Evolutionary conservation across 73 alveolate genomes (phyloP).

Genomic region (Stentor coeruleus): DNA sequence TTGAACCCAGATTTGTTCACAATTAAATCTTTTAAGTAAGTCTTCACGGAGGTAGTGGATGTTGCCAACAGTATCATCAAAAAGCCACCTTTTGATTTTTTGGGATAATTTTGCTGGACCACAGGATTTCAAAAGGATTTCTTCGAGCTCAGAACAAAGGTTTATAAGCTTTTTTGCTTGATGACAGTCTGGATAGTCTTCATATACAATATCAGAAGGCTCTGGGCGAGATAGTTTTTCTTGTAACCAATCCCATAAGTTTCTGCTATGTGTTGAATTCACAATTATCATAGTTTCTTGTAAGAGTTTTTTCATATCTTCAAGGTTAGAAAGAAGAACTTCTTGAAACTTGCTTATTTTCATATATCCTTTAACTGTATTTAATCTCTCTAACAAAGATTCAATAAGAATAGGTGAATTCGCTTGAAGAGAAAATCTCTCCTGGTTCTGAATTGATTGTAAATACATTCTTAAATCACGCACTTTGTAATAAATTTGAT

Average conservation of each 20-base stretch:
- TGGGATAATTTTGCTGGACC: background rate
- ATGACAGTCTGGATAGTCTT: background rate
- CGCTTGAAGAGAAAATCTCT: background rate
- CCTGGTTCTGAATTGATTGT: background rate
- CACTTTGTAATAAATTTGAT: background rate
- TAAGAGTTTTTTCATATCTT: background rate
- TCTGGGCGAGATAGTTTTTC: background rate
- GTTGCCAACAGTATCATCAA: background rate
- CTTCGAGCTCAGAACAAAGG: background rate
- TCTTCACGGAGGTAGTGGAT: background rate
- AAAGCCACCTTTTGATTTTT: background rate
- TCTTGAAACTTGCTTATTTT: background rate
- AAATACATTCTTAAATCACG: background rate
- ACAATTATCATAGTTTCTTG: background rate
- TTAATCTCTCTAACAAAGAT: background rate
- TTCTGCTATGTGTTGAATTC: background rate
- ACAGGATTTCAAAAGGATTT: background rate
- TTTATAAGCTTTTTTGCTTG: background rate
- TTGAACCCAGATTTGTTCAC: background rate
- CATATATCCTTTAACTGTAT: background rate
- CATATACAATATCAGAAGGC: background rate
- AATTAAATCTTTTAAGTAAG: background rate
- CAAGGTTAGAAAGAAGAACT: background rate
- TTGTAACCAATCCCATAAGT: conserved; percentile 11
- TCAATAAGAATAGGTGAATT: background rate